These are phyloP conservation scores for Cordyceps militaris DNA, from an alignment of 2,329 filamentous ascomycete species.

Conservation along the genomic window DNA sequence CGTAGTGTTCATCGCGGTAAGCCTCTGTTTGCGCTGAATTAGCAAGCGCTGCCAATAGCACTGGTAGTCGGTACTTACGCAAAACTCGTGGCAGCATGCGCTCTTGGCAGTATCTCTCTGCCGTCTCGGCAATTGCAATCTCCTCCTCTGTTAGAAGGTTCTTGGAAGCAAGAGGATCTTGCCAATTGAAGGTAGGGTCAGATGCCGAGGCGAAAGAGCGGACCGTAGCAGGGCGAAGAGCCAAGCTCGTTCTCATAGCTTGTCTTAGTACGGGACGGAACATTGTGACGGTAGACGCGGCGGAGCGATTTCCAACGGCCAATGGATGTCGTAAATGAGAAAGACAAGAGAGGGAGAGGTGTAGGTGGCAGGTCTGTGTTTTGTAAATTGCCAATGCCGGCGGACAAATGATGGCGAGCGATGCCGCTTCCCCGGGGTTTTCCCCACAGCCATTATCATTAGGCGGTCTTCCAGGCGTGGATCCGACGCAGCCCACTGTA, in stretches of 20 bases:
- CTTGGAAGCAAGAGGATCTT: conserved; percentile 73
- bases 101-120: conserved; percentile 91
- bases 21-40: conserved; percentile 49
- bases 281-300: conserved; percentile 13
- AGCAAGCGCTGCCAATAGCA: not conserved
- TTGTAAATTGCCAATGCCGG: conserved; percentile 7
- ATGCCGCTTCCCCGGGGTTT: conserved; percentile 1
- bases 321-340: not conserved
- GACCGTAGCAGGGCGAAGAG: conserved; percentile 14
- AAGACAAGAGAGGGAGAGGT: not conserved
- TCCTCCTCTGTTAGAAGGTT: conserved; percentile 85
- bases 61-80: conserved; percentile 44
- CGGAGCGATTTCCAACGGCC: not conserved
- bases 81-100: conserved; percentile 76
- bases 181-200: conserved; percentile 67
- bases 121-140: conserved; percentile 79
- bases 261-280: conserved; percentile 16
- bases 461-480: conserved; percentile 1
- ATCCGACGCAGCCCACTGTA: conserved; percentile 8
- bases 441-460: not conserved
- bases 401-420: not conserved
- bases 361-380: not conserved
- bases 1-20: conserved; percentile 79
- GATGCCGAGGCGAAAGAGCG: conserved; percentile 31
- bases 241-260: conserved; percentile 14